Evolutionary conservation across 1,139 yeast species (phyloP), one percentile per base, ranked within the genome.

Genomic region (Yamadazyma atlantica): DNA sequence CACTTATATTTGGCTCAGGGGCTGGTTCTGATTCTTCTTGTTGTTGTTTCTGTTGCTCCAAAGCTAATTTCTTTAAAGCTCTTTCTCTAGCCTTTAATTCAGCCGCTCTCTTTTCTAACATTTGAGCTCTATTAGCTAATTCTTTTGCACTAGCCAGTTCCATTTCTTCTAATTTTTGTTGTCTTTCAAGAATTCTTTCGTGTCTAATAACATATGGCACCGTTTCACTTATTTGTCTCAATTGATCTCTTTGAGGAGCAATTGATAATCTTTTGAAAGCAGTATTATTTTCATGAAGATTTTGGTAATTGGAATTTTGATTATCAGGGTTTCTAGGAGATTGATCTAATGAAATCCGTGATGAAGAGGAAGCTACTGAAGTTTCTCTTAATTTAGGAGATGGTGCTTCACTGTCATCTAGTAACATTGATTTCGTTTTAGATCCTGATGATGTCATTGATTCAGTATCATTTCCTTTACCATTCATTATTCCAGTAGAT

Each of bases 191-290:
- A 39, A 84, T 74, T 44, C 85, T 73, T 57, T 85, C 92, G 56
- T 85, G 92, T 55, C 86, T 76, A 46, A 85, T 66, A 26, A 84
- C 85, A 49, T 85, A 85, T 24, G 94, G 94, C 22, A 85, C 87
- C 2, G 92, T 85, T 55, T 84, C 92, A 26, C 89, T 81, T 39
- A 85, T 80, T 56, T 81, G 85, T 56, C 94, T 74, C 49, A 85
- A 67, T 59, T 83, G 86, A 49, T 73, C 73, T 45, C 86, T 75
- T 51, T 83, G 85, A 6, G 82, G 82, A 12, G 65, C 78, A 58
- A 66, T 73, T 33, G 83, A 80, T 46, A 78, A 66, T 45, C 79
- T 67, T 58, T 77, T 76, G 51, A 80, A 78, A 12, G 77, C 70
- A 22, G 73, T 59, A 39, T 73, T 67, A 33, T 62, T 63, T n/a